phyloP scores from a whole-genome alignment of 2,329 filamentous ascomycete species.

The Beauveria australis region DNA sequence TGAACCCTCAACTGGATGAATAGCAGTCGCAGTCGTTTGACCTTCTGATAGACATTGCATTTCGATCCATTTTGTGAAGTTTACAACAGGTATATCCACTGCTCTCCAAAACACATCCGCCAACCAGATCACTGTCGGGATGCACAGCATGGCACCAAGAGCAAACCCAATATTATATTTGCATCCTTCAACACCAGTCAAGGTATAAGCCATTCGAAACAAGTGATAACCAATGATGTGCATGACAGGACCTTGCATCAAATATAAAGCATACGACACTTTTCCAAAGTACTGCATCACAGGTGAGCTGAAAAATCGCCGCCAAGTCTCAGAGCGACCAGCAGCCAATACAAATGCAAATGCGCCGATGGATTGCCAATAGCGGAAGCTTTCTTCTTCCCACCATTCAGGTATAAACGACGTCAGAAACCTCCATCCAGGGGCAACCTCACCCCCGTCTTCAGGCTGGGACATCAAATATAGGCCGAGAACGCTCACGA shows the following conservation, averaged over 20 bases:
- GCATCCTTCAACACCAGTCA: slow-evolving; percentile 38
- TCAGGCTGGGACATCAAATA: slow-evolving; percentile 40
- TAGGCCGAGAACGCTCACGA: slow-evolving; percentile 39
- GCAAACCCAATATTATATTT: slow-evolving; percentile 39
- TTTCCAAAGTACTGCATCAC: slow-evolving; percentile 50
- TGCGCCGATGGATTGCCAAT: slow-evolving; percentile 48
- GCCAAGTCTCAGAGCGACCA: slow-evolving; percentile 37
- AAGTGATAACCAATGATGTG: slow-evolving; percentile 45
- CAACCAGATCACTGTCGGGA: slow-evolving; percentile 45
- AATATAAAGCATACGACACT: slow-evolving; percentile 53
- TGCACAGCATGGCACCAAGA: slow-evolving; percentile 36
- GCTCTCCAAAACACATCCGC: slow-evolving; percentile 49
- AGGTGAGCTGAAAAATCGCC: slow-evolving; percentile 40
- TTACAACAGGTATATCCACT: slow-evolving; percentile 47
- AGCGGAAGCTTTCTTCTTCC: slow-evolving; percentile 40
- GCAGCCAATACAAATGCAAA: slow-evolving; percentile 44
- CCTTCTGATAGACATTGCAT: slow-evolving; percentile 22
- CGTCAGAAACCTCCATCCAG: slow-evolving; percentile 43
- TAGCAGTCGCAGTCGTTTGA: neutral
- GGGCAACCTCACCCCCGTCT: slow-evolving; percentile 35
- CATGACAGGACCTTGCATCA: slow-evolving; percentile 50
- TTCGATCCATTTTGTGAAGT: slow-evolving; percentile 49
- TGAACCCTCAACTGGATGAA: neutral
- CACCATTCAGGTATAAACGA: slow-evolving; percentile 42
- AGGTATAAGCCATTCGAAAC: slow-evolving; percentile 37